Evolutionary conservation across 495 filamentous ascomycete species (phyloP).

Genomic region (Talaromyces nanjingensis): DNA sequence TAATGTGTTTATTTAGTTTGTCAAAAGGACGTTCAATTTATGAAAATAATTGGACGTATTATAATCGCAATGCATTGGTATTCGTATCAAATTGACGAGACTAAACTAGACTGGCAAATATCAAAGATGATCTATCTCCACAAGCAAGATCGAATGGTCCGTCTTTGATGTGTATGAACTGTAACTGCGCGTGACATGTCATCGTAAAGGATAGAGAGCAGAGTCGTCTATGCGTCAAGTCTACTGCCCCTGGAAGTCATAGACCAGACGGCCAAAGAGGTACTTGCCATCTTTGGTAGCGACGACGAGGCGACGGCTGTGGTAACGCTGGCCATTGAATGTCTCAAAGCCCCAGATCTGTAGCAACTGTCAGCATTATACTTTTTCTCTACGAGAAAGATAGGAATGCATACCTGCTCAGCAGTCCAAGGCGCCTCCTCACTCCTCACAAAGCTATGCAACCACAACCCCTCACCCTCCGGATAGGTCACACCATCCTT

Average conservation of each 20-base stretch:
- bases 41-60: not conserved
- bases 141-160: not conserved
- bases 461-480: conserved; percentile 30
- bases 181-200: not conserved
- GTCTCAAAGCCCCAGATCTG: conserved; percentile 60
- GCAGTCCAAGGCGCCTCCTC: conserved; percentile 37
- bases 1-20: not conserved
- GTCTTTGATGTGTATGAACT: not conserved
- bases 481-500: conserved; percentile 26
- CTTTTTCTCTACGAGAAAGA: not conserved
- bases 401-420: conserved; percentile 34
- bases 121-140: not conserved
- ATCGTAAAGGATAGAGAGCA: not conserved
- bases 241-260: conserved; percentile 43
- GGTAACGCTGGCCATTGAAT: conserved; percentile 52
- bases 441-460: conserved; percentile 43
- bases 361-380: conserved; percentile 8
- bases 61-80: not conserved
- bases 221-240: not conserved
- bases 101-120: not conserved
- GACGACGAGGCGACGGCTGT: conserved; percentile 60
- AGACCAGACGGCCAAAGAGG: conserved; percentile 63
- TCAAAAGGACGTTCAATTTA: not conserved
- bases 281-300: conserved; percentile 52
- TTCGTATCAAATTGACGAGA: not conserved